Percentiles rank a stretch among this genome's conserved stretches.
Conservation (phyloP, 192 early-diverging fungal genomes). For the Allomyces macrogynus region DNA sequence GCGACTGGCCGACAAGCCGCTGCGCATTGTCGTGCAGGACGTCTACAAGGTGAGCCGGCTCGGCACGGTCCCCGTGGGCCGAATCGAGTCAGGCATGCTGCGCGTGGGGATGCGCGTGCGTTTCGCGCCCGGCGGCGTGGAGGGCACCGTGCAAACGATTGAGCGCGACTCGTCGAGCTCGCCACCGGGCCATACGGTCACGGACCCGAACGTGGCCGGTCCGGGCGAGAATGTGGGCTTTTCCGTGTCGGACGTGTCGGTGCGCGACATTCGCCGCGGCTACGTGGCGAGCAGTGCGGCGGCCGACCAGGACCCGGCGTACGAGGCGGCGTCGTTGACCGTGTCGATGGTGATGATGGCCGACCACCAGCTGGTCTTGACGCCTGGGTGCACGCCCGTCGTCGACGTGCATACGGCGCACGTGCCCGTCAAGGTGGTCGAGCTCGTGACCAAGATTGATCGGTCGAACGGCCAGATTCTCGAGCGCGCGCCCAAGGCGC, state of each 20-base stretch:
- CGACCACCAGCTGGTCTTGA: conserved; percentile 82
- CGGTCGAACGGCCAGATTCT: conserved; percentile 83
- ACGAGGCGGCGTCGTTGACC: conserved; percentile 69
- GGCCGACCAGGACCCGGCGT: conserved; percentile 93
- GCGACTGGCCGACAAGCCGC: conserved; percentile 80
- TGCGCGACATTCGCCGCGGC: conserved; percentile 94
- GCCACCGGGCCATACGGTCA: conserved; percentile 42
- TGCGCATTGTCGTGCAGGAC: conserved; percentile 92
- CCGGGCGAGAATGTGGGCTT: conserved; percentile 95
- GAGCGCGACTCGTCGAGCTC: conserved; percentile 18
- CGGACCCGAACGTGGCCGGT: conserved; percentile 54
- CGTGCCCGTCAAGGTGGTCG: conserved; percentile 86
- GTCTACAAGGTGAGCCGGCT: conserved; percentile 98
- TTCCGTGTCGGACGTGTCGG: conserved; percentile 95
- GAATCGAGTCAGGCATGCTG: conserved; percentile 89
- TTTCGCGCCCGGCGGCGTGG: conserved; percentile 69
- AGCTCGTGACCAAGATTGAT: conserved; percentile 86
- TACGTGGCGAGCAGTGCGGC: conserved; percentile 60
- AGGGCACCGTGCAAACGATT: conserved; percentile 91
- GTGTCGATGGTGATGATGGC: conserved; percentile 85
- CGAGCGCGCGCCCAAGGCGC: conserved; percentile 83
- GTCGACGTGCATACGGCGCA: conserved; percentile 92
- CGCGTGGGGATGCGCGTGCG: conserved; percentile 75
- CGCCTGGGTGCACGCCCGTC: conserved; percentile 72
- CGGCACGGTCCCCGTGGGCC: conserved; percentile 89